phyloP scores from a whole-genome alignment of 768 basidiomycete genomes.

The Boletus eberwhitei region DNA sequence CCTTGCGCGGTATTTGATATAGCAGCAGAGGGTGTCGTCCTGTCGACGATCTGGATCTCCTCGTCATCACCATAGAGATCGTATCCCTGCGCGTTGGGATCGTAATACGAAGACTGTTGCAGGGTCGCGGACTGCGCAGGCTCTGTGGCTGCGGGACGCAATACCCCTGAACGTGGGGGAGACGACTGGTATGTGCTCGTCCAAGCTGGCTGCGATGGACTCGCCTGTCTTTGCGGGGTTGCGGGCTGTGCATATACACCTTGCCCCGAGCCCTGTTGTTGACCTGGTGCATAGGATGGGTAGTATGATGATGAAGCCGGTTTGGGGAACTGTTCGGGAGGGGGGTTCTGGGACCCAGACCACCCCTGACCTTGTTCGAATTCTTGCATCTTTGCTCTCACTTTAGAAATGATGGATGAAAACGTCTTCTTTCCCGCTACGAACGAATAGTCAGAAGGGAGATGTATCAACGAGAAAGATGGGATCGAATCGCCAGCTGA shows the following conservation, averaged over 20 bases:
- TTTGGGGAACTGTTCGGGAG: not conserved
- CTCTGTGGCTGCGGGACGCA: not conserved
- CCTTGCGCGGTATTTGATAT: not conserved
- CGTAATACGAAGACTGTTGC: conserved; percentile 33
- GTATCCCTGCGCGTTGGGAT: conserved; percentile 33
- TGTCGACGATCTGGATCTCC: conserved; percentile 11
- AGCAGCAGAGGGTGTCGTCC: not conserved
- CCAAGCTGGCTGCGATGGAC: conserved; percentile 5
- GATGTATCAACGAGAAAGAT: not conserved
- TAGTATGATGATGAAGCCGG: not conserved
- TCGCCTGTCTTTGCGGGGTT: not conserved
- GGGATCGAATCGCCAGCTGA: not conserved
- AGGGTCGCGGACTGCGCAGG: not conserved
- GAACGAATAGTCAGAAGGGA: not conserved
- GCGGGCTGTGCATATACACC: conserved; percentile 1
- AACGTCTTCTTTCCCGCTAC: conserved; percentile 78
- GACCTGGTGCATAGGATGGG: not conserved
- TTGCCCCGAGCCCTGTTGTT: conserved; percentile 2
- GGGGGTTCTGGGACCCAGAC: conserved; percentile 11
- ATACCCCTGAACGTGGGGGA: conserved; percentile 14
- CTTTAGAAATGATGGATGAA: conserved; percentile 65
- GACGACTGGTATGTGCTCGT: conserved; percentile 7
- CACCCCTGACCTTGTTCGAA: conserved; percentile 50
- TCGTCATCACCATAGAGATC: conserved; percentile 23
- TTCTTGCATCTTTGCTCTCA: conserved; percentile 82